Base-by-base conservation (phyloP, 805 yeast genomes). In the Priceomyces haplophilus region DNA sequence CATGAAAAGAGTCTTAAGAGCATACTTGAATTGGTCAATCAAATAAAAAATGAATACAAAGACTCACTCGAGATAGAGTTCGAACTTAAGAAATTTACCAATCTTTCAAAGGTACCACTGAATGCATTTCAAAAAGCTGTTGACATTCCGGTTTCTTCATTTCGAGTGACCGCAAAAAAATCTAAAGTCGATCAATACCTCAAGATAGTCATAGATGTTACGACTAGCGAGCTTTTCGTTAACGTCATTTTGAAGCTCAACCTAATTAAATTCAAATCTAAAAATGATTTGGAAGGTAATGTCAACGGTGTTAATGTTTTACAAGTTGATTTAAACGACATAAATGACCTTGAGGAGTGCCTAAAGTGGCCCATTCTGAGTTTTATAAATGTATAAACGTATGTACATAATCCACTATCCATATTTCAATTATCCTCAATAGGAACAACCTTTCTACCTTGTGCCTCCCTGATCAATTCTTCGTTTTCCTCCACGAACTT, bases 281-380 rank as follows among this genome's bases (percentile, higher is more conserved):
- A 38, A 12, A 55, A 53, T 7, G 59, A 66, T 34, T 49, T 63
- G 24, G 44, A 54, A 21, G 44, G 51, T 12, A 64, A 70, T 46
- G 49, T 53, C 37, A 59, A 60, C 13, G 71, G 69, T 1, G 51
- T 55, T 25, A 68, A 64, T 34, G 66, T 79, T 4, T 56, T 79
- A 36, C 74, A 69, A 47, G 68, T 75, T 5, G 61, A 54, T 12
- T 78, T 79, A 49, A 76, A 69, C 42, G 83, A 79, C 41, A 60
- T 76, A 29, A 56, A 67, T 34, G 83, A 77, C 33, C 61, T 79
- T 4, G 78, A 74, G 39, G 82, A 79, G 51, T 78, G 84, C 50
- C 54, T 80, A 34, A 70, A 68, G 36, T 80, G 85, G 85, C 62
- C 79, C 1, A 56, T 79, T 2, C 52, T 60, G 39, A 65, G 61